Base-by-base conservation (phyloP, 78 protist genomes). In the Pigoraptor vietnamica region DNA sequence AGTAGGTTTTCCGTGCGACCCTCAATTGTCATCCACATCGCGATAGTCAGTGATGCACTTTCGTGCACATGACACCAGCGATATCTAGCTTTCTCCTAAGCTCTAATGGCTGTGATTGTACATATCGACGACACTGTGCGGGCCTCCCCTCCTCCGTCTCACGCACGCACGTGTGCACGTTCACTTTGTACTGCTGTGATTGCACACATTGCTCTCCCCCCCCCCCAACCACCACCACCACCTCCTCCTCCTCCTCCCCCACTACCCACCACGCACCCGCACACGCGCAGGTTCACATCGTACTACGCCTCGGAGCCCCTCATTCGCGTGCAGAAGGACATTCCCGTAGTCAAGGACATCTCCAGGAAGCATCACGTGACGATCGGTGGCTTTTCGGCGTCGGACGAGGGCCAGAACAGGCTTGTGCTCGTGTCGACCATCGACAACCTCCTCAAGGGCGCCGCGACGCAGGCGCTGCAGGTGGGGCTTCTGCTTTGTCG, bases 361-460 rank as follows among this genome's bases (percentile, higher is more conserved):
- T 48, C 83, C 24, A 84, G 81, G 38, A 92, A 93, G 86, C 96
- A 95, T 35, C 91, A 93, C 14, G 92, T 95, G 32, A 40, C 92
- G 37, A 81, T 95, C 35, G 96, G 96, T 79, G 96, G 96, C 37
- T 93, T 95, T 40, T 6, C 67, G 6, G 81, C 90, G 38, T 94
- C 91, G 38, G 89, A 34, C 29, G 21, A 29, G 23, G 92, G 91
- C 83, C 92, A 89, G 84, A 91, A 88, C 48, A 95, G 93, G 81
- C 86, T 91, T 25, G 96, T 95, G 1, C 91, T 95, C 25, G 95
- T 93, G 32, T 81, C 95, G n/a, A 95, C 97, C 37, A 32, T 95
- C 24, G 97, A 95, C 90, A 95, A 95, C 67, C 92, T 95, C n/a
- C 93, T 95, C 86, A 95, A 95, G 91, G 97, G 97, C 48, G 97